Conservation (phyloP, 2,329 filamentous ascomycete species). For the Botrytis sinoallii region DNA sequence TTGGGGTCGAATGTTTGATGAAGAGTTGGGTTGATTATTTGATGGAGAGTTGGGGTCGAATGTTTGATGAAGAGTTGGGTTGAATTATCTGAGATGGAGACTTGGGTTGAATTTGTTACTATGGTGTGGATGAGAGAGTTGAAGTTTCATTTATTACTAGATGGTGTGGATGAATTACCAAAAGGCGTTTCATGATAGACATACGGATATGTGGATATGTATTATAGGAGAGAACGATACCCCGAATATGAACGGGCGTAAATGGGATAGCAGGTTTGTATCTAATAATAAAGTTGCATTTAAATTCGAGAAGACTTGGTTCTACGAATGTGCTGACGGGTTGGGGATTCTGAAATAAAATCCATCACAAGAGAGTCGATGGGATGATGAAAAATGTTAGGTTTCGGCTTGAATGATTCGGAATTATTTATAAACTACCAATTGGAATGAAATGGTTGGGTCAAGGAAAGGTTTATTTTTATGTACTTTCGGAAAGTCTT, state of each 20-base stretch:
- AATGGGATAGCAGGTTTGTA: background rate
- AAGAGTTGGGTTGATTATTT: no score
- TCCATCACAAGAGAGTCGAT: background rate
- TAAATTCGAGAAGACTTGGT: background rate
- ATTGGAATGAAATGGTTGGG: no score
- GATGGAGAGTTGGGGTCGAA: no score
- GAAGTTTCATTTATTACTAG: background rate
- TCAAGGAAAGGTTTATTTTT: no score
- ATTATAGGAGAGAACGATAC: background rate
- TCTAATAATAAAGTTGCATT: background rate
- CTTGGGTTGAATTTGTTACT: no score
- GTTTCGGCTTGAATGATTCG: background rate
- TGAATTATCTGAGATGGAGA: no score
- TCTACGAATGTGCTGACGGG: background rate
- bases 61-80: no score
- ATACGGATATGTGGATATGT: background rate
- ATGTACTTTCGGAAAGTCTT: no score
- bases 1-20: background rate
- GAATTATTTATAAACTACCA: no score
- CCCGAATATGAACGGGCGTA: constrained; percentile 8
- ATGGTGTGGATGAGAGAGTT: background rate
- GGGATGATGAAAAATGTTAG: background rate
- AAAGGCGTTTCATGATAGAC: background rate
- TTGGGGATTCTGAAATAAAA: background rate
- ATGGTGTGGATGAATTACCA: background rate